Evolutionary conservation across 2,329 filamentous ascomycete species (phyloP).

Genomic region (Bipolaris bicolor): DNA sequence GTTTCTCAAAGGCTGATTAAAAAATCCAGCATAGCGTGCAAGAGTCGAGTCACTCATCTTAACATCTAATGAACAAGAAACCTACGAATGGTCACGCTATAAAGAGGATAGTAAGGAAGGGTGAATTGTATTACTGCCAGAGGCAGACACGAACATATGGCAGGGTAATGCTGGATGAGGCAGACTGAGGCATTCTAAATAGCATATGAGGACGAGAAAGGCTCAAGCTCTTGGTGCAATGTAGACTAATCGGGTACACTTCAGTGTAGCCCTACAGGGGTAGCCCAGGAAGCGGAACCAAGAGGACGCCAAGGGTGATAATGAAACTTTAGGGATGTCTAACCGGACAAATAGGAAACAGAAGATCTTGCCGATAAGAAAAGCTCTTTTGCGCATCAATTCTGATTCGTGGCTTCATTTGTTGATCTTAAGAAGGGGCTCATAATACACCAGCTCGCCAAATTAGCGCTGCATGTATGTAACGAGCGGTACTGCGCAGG

Average conservation of each 20-base stretch:
- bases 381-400: no score
- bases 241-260: not conserved
- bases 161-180: not conserved
- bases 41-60: not conserved
- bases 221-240: not conserved
- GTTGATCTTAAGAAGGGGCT: no score
- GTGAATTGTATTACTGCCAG: not conserved
- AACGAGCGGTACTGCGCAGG: no score
- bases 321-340: not conserved
- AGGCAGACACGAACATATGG: conserved; percentile 1
- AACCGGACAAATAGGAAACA: not conserved
- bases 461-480: no score
- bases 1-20: not conserved
- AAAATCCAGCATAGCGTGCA: not conserved
- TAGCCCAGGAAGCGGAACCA: not conserved
- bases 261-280: not conserved
- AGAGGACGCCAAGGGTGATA: conserved; percentile 2
- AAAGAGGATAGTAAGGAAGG: not conserved
- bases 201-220: not conserved
- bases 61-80: not conserved
- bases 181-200: not conserved
- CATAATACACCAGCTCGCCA: no score
- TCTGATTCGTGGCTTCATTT: no score
- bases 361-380: not conserved
- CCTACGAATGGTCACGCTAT: not conserved